Evolutionary conservation across 139 green algal genomes (phyloP), one percentile per base, ranked within the genome.

Genomic region (Volvox africanus): DNA sequence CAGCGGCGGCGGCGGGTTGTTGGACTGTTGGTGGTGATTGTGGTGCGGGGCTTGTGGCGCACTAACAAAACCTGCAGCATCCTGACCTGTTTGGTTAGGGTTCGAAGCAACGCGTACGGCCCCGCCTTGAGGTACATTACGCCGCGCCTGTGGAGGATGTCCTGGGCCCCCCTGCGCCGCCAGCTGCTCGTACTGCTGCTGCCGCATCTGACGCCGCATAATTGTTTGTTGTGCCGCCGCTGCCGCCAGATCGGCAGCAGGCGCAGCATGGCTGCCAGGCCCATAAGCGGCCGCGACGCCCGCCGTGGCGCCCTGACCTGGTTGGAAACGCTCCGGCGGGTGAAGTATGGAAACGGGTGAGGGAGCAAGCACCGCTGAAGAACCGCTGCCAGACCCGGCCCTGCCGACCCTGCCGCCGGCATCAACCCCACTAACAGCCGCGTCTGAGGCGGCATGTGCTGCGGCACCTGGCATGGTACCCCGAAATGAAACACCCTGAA

Each of bases 131-230:
- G n/a, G 81, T 61, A 78, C 16, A 36, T 24, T 33, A 14, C 67
- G 67, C 22, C 26, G 65, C 35, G 16, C 11, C 24, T 37, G 26
- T 28, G 65, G 68, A 68, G 86, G 71, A 0, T 62, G 61, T 21
- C n/a, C 11, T 2, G 44, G 71, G 16, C 71, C 55, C 0, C 36
- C 26, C 55, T 85, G 86, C 61, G 50, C 71, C 37, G 35, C 44
- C 44, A 80, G 71, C 86, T 84, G 71, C n/a, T 83, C 61, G 24
- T 62, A 35, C 86, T 85, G 86, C 75, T 44, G 86, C 6, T 85
- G 86, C 32, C 75, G 30, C 24, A 18, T 33, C 20, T 21, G 22
- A 22, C 30, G 87, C 32, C 61, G 87, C 5, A 33, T 55, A 20
- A 61, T 33, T 32, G 50, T 44, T 55, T 76, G 86, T 1, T 76